Percentiles rank a stretch among this genome's conserved stretches.
Conservation (phyloP, 257 asterid species). For the Nicotiana noctiflora region DNA sequence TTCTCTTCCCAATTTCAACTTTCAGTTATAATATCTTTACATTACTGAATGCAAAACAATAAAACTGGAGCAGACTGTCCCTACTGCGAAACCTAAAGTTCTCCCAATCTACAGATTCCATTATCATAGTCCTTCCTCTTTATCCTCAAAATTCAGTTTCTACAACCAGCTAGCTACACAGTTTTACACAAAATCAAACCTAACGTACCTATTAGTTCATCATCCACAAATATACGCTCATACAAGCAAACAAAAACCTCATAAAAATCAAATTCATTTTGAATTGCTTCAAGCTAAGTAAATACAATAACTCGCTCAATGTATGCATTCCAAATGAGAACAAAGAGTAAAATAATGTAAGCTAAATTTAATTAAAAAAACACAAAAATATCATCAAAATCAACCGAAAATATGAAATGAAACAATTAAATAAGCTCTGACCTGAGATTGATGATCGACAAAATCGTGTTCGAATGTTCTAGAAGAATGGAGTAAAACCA, state of each 20-base stretch:
- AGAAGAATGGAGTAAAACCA: neutral
- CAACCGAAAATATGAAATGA: neutral
- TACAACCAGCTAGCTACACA: neutral
- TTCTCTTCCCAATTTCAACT: neutral
- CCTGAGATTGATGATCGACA: neutral
- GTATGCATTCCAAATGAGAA: neutral
- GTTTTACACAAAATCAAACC: neutral
- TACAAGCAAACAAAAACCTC: neutral
- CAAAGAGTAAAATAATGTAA: too few species aligned
- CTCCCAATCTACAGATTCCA: neutral
- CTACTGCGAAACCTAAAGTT: neutral
- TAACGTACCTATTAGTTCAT: neutral
- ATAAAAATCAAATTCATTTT: neutral
- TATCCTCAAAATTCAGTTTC: neutral
- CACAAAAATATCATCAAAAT: neutral
- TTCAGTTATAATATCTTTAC: neutral
- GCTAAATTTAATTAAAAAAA: neutral
- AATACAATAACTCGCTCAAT: neutral
- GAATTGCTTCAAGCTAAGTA: neutral
- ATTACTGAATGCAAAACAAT: neutral
- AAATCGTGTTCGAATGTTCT: neutral
- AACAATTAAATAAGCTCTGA: neutral
- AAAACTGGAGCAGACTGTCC: neutral
- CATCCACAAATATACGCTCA: neutral
- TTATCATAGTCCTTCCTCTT: neutral